A percentile compares a stretch with the other conserved stretches of the same genome.
phyloP scores from a whole-genome alignment of 2,329 filamentous ascomycete genomes.

The Talaromyces albobiverticillius region DNA sequence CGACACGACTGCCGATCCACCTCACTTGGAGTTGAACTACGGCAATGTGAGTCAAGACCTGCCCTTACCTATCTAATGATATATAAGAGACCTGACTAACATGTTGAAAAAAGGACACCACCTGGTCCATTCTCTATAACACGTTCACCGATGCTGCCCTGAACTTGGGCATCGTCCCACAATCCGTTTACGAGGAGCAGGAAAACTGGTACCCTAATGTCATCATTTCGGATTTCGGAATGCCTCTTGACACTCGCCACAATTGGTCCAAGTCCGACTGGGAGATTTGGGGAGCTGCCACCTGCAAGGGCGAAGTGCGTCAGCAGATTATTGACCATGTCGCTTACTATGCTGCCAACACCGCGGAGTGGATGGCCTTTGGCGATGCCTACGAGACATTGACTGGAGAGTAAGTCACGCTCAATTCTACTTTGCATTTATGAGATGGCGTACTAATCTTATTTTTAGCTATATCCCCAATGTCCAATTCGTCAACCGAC shows the following conservation, averaged over 20 bases:
- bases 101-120: conserved; percentile 7
- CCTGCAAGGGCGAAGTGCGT: not conserved
- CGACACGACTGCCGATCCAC: conserved; percentile 36
- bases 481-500: not conserved
- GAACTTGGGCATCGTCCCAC: conserved; percentile 47
- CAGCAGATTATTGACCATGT: conserved; percentile 9
- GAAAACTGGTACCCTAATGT: conserved; percentile 53
- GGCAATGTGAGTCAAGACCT: conserved; percentile 20
- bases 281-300: conserved; percentile 10
- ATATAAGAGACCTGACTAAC: not conserved
- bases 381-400: conserved; percentile 7
- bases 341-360: not conserved
- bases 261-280: conserved; percentile 41
- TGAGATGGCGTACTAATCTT: not conserved
- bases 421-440: not conserved
- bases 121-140: conserved; percentile 46
- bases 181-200: conserved; percentile 53
- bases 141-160: conserved; percentile 51
- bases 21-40: conserved; percentile 52
- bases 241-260: conserved; percentile 53
- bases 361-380: conserved; percentile 7
- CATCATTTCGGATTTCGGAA: conserved; percentile 47
- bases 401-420: not conserved
- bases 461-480: not conserved
- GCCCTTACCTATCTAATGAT: not conserved